Evolutionary conservation across 768 basidiomycete genomes (phyloP).

Genomic region (Lactarius vividus): DNA sequence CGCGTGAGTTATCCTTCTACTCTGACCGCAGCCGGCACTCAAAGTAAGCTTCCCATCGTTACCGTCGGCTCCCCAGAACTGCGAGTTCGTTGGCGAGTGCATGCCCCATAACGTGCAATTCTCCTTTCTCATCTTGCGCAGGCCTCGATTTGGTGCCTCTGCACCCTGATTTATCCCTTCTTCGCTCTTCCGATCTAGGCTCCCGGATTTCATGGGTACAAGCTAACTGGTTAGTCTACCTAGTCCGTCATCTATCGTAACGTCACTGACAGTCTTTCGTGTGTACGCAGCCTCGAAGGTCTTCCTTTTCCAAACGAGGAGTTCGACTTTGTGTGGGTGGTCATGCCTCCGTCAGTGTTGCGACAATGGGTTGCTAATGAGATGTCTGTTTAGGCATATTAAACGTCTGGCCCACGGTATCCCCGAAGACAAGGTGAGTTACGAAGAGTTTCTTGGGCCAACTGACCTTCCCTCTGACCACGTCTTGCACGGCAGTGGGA

Average conservation of each 20-base stretch:
- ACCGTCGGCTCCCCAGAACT: slow-evolving; percentile 39
- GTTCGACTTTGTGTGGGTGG: slow-evolving; percentile 72
- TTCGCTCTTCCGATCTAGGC: slow-evolving; percentile 56
- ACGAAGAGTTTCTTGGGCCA: neutral
- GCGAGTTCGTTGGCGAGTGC: slow-evolving; percentile 60
- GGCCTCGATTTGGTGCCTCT: slow-evolving; percentile 71
- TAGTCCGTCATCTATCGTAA: slow-evolving; percentile 8
- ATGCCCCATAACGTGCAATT: neutral
- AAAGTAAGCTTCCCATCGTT: neutral
- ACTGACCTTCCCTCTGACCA: neutral
- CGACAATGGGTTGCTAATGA: neutral
- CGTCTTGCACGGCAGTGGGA: slow-evolving; percentile 52
- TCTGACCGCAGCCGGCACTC: neutral
- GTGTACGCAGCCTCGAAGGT: slow-evolving; percentile 50
- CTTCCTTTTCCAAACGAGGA: slow-evolving; percentile 70
- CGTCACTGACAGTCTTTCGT: slow-evolving; percentile 13
- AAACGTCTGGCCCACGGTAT: slow-evolving; percentile 72
- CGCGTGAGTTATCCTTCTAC: slow-evolving; percentile 39
- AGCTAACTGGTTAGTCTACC: slow-evolving; percentile 59
- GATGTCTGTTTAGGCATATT: slow-evolving; percentile 50
- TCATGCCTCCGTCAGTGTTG: neutral
- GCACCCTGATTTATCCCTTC: slow-evolving; percentile 61
- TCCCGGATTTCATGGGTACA: slow-evolving; percentile 69
- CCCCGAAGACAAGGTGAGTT: slow-evolving; percentile 66
- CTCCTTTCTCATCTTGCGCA: slow-evolving; percentile 28